Conservation (phyloP, 2,329 filamentous ascomycete genomes). For the Mariannaea sp. region DNA sequence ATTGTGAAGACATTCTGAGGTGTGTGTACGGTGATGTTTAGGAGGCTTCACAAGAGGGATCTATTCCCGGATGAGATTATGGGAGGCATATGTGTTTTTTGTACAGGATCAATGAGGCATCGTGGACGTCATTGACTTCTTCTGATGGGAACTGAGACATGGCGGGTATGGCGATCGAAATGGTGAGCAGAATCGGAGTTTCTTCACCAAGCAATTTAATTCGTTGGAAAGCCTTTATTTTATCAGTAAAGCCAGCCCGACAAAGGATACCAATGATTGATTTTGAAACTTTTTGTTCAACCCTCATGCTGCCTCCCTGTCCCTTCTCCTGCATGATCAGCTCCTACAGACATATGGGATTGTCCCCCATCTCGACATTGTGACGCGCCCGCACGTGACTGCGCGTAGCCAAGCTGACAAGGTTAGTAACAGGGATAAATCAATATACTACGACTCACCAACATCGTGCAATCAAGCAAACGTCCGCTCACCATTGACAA, state of each 20-base stretch:
- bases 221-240: too few relatives aligned
- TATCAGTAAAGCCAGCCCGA: too few relatives aligned
- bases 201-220: too few relatives aligned
- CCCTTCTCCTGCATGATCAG: too few relatives aligned
- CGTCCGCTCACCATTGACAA: conserved; percentile 9
- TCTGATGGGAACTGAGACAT: not conserved
- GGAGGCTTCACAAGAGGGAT: too few relatives aligned
- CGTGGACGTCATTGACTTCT: conserved; percentile 27
- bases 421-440: conserved; percentile 27
- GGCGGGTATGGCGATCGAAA: not conserved
- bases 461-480: conserved; percentile 8
- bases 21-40: too few relatives aligned
- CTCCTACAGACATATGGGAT: too few relatives aligned
- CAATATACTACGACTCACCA: conserved; percentile 4
- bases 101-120: conserved; percentile 4
- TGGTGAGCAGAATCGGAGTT: not conserved
- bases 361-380: not conserved
- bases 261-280: not conserved
- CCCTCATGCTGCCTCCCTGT: not conserved
- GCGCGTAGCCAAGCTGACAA: conserved; percentile 28
- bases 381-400: conserved; percentile 37
- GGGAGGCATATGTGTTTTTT: not conserved
- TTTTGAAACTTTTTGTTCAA: not conserved
- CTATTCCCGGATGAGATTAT: not conserved
- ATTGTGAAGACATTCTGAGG: conserved; percentile 11